Conservation (phyloP, 1,139 yeast genomes). For the Debaryomycetaceae sp. region DNA sequence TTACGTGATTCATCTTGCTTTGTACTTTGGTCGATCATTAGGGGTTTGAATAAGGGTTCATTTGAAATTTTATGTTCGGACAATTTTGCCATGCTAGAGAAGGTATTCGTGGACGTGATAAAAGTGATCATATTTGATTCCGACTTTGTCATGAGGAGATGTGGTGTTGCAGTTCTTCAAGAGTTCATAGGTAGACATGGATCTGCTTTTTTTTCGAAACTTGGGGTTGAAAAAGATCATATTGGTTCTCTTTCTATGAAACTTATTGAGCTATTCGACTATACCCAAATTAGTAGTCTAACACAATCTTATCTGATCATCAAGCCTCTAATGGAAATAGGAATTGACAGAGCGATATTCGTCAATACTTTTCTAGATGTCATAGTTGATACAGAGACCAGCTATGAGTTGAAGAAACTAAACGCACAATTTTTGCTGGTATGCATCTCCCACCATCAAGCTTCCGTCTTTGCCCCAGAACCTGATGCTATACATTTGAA, state of each 20-base stretch:
- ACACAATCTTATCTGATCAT: conserved; percentile 25
- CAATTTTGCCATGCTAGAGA: conserved; percentile 13
- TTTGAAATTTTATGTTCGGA: conserved; percentile 7
- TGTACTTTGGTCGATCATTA: conserved; percentile 45
- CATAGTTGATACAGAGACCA: conserved; percentile 23
- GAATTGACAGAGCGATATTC: conserved; percentile 24
- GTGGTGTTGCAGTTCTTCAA: conserved; percentile 84
- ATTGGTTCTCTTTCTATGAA: conserved; percentile 41
- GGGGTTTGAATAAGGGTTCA: conserved; percentile 13
- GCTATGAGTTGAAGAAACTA: conserved; percentile 34
- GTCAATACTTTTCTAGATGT: conserved; percentile 22
- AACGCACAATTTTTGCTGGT: conserved; percentile 10
- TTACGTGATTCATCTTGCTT: conserved; percentile 85
- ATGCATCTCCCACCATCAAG: background rate
- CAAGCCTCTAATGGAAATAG: conserved; percentile 23
- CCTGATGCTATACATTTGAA: background rate
- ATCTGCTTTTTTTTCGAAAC: conserved; percentile 15
- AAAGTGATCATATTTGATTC: conserved; percentile 62
- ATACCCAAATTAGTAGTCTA: conserved; percentile 11
- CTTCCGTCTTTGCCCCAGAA: background rate
- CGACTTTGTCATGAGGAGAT: conserved; percentile 72
- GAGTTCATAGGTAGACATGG: conserved; percentile 82
- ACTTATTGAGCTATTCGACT: conserved; percentile 52
- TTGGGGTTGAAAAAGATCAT: conserved; percentile 11
- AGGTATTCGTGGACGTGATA: conserved; percentile 43